Evolutionary conservation across 306 rosid species (phyloP).

Genomic region (Betula pendula): DNA sequence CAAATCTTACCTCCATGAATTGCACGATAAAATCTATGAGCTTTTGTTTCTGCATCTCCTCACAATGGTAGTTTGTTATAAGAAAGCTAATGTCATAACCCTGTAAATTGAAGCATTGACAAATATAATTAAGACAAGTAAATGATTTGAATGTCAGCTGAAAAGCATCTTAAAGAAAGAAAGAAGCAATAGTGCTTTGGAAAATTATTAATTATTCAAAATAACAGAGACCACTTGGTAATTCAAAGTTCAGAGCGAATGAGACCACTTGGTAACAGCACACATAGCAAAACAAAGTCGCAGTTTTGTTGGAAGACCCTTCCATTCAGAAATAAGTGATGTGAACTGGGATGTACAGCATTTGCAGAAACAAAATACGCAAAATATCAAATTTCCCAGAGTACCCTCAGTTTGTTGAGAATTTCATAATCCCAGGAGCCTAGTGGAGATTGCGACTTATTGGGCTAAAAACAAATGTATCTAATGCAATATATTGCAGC

Average conservation of each 20-base stretch:
- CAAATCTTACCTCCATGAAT: conserved; percentile 91
- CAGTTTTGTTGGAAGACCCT: background rate
- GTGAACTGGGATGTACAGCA: background rate
- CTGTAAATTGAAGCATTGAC: conserved; percentile 47
- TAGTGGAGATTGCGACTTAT: background rate
- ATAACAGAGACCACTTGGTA: background rate
- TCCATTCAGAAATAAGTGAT: background rate
- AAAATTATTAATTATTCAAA: background rate
- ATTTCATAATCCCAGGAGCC: background rate
- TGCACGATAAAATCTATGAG: conserved; percentile 96
- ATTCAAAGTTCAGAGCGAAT: background rate
- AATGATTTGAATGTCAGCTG: background rate
- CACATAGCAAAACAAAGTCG: background rate
- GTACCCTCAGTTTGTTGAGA: background rate
- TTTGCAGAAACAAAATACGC: background rate
- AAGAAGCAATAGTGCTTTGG: background rate
- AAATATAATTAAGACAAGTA: background rate
- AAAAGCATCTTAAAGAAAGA: background rate
- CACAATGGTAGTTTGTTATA: conserved; percentile 89
- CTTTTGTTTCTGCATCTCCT: conserved; percentile 94
- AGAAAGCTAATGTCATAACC: conserved; percentile 99
- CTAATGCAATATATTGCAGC: background rate
- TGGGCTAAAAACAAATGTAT: background rate
- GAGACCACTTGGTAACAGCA: background rate
- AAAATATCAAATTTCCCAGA: background rate